Evolutionary conservation across 495 filamentous ascomycete species (phyloP).

Genomic region (Elaphomyces granulatus): DNA sequence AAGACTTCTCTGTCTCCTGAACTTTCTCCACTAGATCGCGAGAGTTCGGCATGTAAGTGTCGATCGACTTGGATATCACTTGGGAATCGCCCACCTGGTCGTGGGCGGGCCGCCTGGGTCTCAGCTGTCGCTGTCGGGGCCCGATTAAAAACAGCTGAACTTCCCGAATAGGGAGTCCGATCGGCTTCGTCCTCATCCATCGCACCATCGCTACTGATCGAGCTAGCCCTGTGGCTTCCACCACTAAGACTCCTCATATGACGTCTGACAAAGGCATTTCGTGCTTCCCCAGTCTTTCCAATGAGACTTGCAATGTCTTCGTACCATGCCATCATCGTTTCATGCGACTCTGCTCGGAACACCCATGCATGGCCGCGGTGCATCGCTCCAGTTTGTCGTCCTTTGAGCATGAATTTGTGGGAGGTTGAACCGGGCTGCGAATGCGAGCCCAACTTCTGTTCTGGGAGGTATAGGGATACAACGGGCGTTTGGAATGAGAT

Average conservation of each 20-base stretch:
- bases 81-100: slow-evolving; percentile 81
- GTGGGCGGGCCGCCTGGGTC: slow-evolving; percentile 41
- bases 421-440: slow-evolving; percentile 71
- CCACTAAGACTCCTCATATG: slow-evolving; percentile 64
- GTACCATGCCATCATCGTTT: slow-evolving; percentile 96
- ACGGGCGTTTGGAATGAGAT: slow-evolving; percentile 60
- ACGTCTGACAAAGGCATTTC: slow-evolving; percentile 68
- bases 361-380: slow-evolving; percentile 97
- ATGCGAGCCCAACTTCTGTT: slow-evolving; percentile 89
- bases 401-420: slow-evolving; percentile 98
- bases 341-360: slow-evolving; percentile 86
- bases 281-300: slow-evolving; percentile 77
- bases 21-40: slow-evolving; percentile 60
- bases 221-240: slow-evolving; percentile 45
- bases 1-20: slow-evolving; percentile 49
- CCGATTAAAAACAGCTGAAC: slow-evolving; percentile 31
- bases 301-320: slow-evolving; percentile 79
- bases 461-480: slow-evolving; percentile 90
- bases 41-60: slow-evolving; percentile 60
- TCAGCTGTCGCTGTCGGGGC: slow-evolving; percentile 31
- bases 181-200: slow-evolving; percentile 84
- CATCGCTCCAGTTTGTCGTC: slow-evolving; percentile 82
- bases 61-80: slow-evolving; percentile 71
- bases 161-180: slow-evolving; percentile 51
- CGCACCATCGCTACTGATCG: slow-evolving; percentile 55